Evolutionary conservation across 2,329 filamentous ascomycete genomes (phyloP), one percentile per base, ranked within the genome.

Genomic region (Verticillium albo-atrum): DNA sequence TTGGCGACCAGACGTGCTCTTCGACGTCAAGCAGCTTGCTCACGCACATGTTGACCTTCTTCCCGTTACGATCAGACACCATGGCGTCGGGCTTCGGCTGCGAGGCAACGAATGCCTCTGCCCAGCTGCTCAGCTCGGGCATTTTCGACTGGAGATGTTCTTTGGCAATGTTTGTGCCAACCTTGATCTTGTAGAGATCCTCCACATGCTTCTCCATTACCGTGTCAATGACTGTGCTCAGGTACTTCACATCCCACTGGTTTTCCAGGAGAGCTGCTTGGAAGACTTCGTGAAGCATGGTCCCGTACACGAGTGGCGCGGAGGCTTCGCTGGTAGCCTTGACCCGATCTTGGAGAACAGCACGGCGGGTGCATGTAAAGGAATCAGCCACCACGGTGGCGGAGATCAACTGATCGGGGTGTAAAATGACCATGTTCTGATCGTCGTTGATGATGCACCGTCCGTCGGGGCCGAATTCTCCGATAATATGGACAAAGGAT

Each of bases 1-100:
- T 94, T 0, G 95, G 95, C 6, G 94, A 98, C 95, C 95, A 99
- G 28, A 99, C 88, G 70, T 98, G 95, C 73, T 99, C 95, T 72
- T 99, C 95, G 10, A 99, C 91, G 70, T 98, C 95, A 15, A 99
- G 87, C 28, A 99, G 80, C 71, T 98, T 99, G 68, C 89, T 96
- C 66, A 99, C 88, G 66, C 90, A 92, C 83, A 98, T 88, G 60
- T 83, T 89, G 12, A 89, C 85, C 65, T 88, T 89, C 57, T 89
- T 85, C 47, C 89, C 89, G 68, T 92, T 89, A 54, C 90, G 85
- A 64, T 93, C 92, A 65, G 91, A 89, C 26, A 96, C 89, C 47
- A 91, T 71, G 3, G 92, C 92, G 64, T 89, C 85, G 4, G 81
- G 68, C 70, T 83, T 86, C 30, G 92, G 92, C 59, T 83, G 79